Base-by-base conservation (phyloP, 176 grass and related monocot genomes). In the Puya raimondii region DNA sequence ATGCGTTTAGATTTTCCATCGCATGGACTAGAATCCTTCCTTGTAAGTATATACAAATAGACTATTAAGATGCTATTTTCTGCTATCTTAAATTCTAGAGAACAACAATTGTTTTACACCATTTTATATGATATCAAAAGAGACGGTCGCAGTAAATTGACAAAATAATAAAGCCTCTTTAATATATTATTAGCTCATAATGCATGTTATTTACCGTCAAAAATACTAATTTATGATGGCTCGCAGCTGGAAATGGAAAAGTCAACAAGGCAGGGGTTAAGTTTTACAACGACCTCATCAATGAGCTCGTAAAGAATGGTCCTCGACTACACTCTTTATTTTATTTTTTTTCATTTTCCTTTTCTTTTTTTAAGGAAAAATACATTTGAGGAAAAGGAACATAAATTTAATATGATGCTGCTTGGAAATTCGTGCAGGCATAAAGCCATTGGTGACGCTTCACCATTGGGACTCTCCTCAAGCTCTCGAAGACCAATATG, bases 381-480 rank as follows among this genome's bases (percentile, higher is more conserved):
- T 33, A 33, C 29, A 33, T 33, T 33, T 33, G 2, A 33, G 29
- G 3, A 4, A 33, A 33, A 33, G 0, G 3, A 33, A 33, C 4
- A 33, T 3, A 4, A 4, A 33, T 33, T 33, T 33, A 33, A 4
- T 4, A 33, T 67, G 14, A 20, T 48, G 25, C 12, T 22, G 21
- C 17, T 17, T 33, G 29, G 29, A 33, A 74, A 65, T 16, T 5
- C 47, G 7, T 75, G 42, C 52, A 92, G 90, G 85, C 1, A 14
- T 88, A 54, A 71, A 86, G 26, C 90, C 90, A 64, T 88, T 86
- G 64, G 83, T 79, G 26, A 92, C 90, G 3, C 67, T 92, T 47
- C 84, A 81, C 63, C 85, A 92, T 16, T 92, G 85, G 83, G 90
- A 92, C 59, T 78, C 71, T 2, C 86, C 86, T 9, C 90, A 86